phyloP scores from a whole-genome alignment of 306 rosid species.

The Cicer judaicum region DNA sequence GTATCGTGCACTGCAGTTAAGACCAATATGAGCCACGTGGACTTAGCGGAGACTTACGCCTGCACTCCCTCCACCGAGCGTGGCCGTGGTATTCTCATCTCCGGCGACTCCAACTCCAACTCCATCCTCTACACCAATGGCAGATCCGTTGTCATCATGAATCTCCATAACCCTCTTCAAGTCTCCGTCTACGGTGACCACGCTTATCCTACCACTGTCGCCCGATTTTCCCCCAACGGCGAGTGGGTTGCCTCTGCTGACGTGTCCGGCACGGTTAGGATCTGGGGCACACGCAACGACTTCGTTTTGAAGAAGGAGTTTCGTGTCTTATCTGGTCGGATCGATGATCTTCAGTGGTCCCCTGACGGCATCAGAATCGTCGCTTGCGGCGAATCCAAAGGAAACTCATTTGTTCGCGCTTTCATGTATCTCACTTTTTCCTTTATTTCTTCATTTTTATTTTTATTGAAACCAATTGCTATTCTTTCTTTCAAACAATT shows the following conservation, averaged over 20 bases:
- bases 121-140: slow-evolving; percentile 73
- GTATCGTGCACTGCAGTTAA: no score
- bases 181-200: slow-evolving; percentile 89
- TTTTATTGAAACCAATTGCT: background rate
- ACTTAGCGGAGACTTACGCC: slow-evolving; percentile 78
- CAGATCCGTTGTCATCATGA: slow-evolving; percentile 81
- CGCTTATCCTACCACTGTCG: slow-evolving; percentile 85
- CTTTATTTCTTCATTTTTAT: background rate
- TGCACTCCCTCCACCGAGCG: slow-evolving; percentile 86
- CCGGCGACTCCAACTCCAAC: slow-evolving; percentile 82
- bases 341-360: slow-evolving; percentile 98
- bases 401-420: slow-evolving; percentile 90
- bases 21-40: slow-evolving; percentile 44
- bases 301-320: slow-evolving; percentile 93
- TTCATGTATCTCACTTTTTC: slow-evolving; percentile 58
- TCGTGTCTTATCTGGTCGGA: slow-evolving; percentile 82
- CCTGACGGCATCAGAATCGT: slow-evolving; percentile 91
- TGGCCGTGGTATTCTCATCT: slow-evolving; percentile 90
- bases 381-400: slow-evolving; percentile 89
- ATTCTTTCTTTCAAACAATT: background rate
- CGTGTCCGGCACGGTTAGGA: slow-evolving; percentile 80
- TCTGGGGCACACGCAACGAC: slow-evolving; percentile 86
- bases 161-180: slow-evolving; percentile 77
- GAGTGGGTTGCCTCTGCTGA: slow-evolving; percentile 98
- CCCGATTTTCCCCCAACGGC: slow-evolving; percentile 87